Base-by-base conservation (phyloP, 495 filamentous ascomycete species). In the Beverwykella pulmonaria region DNA sequence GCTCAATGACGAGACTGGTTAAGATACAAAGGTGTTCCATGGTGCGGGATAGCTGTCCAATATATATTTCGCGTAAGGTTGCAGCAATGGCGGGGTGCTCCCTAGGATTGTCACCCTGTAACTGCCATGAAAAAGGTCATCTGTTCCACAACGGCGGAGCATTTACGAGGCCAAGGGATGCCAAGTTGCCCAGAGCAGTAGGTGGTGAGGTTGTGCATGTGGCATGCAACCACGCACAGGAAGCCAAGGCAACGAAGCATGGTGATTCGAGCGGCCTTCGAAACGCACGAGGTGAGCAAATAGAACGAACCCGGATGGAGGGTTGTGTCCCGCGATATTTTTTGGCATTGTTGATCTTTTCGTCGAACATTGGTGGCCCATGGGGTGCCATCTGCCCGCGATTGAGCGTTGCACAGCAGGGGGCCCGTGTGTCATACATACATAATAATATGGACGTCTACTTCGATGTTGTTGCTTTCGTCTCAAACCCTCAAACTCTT, bases 161-260 rank as follows among this genome's bases (percentile, higher is more conserved):
- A 59, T 39, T 59, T 57, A 29, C 53, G 41, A 58, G 39, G 65
- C 65, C 65, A 68, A 68, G 65, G 39, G 50, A 58, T 22, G 65
- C 65, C 65, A 63, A 68, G 65, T 10, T 39, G 59, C 65, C 59
- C 53, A 59, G 53, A 62, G 44, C 19, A 56, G 65, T 23, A 63
- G 49, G 59, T 68, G 36, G 57, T 67, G 57, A 19, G 57, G 23
- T 17, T 34, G 32, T 34, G 32, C 32, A 34, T 34, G 6, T 12
- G 32, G 32, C 36, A 57, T 67, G 64, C 58, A 67, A 67, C 64
- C 64, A 49, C 26, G 19, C 44, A 20, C 47, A 55, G 19, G 48
- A 32, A 44, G 63, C 63, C 63, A 66, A 66, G 63, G 1, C n/a
- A 46, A 19, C 58, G 49, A 67, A 67, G 64, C 50, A 61, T 53